Base-by-base conservation (phyloP, 2,329 filamentous ascomycete species). In the Alternaria viburni region DNA sequence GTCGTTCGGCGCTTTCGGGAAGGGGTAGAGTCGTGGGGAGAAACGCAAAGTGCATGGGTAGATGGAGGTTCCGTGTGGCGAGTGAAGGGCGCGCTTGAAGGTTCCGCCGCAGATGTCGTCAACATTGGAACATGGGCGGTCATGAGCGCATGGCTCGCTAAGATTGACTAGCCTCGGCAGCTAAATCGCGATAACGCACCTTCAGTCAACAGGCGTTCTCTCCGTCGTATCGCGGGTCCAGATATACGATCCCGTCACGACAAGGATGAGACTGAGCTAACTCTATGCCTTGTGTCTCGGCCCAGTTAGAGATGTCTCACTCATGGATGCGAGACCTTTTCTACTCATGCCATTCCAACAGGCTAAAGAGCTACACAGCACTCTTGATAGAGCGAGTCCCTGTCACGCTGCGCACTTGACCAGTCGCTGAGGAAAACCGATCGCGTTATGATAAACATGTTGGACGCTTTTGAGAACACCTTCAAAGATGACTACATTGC, bases 121-220 rank as follows among this genome's bases (percentile, higher is more conserved):
- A 69, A 68, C 56, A 46, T 57, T 59, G 44, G 43, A 15, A 36
- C 45, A 54, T 32, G 50, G 62, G 47, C 28, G 51, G 21, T 63
- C 59, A 73, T 68, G 65, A 52, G 49, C 43, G 55, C 66, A 66
- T 65, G 28, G 51, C 58, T 69, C 66, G 69, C 60, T 64, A 57
- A 36, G 12, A 61, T 59, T 50, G 49, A 59, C 57, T 47, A 56
- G 54, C 65, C 67, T 66, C 65, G 67, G 67, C 57, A 56, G 56
- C 54, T 36, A 43, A 19, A 17, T 10, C 50, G 62, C 62, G 64
- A 68, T 64, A 54, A 46, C 57, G 59, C 59, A 62, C 59, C 54
- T 62, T 55, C 45, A 41, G 36, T 41, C 36, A 23, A 41, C 41
- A n/a, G 15, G 28, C 32, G 49, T 51, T 36, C 28, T 32, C 17